Evolutionary conservation across 495 filamentous ascomycete species (phyloP).

Genomic region (Pseudomonodictys pantanalensis): DNA sequence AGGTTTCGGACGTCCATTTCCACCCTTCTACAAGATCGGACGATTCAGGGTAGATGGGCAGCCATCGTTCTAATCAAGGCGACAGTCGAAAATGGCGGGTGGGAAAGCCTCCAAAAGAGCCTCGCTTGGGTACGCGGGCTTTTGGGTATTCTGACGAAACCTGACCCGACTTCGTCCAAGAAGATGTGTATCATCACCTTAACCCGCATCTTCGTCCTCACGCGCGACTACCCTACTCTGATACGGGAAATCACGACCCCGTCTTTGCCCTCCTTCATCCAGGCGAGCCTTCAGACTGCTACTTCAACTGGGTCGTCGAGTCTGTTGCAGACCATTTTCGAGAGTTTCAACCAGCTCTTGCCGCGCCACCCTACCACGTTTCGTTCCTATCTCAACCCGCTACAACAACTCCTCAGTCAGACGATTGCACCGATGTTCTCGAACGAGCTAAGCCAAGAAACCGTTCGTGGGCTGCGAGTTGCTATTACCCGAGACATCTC

Average conservation of each 20-base stretch:
- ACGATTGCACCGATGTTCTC: constrained; percentile 58
- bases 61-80: constrained; percentile 75
- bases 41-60: constrained; percentile 67
- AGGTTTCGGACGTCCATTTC: constrained; percentile 75
- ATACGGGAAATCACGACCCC: constrained; percentile 87
- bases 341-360: constrained; percentile 65
- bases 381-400: constrained; percentile 67
- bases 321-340: constrained; percentile 60
- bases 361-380: constrained; percentile 74
- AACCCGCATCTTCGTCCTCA: constrained; percentile 75
- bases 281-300: constrained; percentile 66
- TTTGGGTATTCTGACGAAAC: constrained; percentile 67
- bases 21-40: constrained; percentile 70
- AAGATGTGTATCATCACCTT: constrained; percentile 70
- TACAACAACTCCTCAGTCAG: constrained; percentile 56
- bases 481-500: constrained; percentile 9
- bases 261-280: constrained; percentile 68
- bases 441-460: constrained; percentile 5
- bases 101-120: constrained; percentile 67
- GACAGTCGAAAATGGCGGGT: constrained; percentile 75
- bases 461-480: neutral
- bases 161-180: constrained; percentile 67
- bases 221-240: constrained; percentile 75
- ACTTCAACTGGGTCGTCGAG: constrained; percentile 45
- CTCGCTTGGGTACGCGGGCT: constrained; percentile 71